Conservation (phyloP, 768 basidiomycete genomes). For the Asterophora lycoperdoides region DNA sequence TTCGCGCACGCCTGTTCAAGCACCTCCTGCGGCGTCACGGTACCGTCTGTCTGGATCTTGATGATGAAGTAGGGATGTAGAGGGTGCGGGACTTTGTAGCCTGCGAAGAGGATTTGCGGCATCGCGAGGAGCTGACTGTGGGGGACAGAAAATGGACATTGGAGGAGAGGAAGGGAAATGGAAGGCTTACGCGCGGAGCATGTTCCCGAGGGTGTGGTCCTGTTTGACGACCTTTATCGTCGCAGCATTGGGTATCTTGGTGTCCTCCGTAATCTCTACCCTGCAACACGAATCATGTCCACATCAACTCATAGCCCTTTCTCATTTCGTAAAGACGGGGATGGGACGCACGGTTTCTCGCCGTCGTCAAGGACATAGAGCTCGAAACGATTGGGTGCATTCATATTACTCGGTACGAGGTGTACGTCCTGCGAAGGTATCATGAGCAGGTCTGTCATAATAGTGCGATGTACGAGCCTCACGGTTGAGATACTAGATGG, state of each 20-base stretch:
- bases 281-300: conserved; percentile 35
- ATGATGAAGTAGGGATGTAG: conserved; percentile 91
- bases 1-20: conserved; percentile 82
- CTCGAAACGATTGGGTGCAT: conserved; percentile 91
- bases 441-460: background rate
- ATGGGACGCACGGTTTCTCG: conserved; percentile 79
- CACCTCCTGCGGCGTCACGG: conserved; percentile 73
- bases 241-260: conserved; percentile 96
- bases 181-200: conserved; percentile 88
- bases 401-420: conserved; percentile 50
- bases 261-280: conserved; percentile 89
- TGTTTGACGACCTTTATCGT: conserved; percentile 94
- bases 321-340: background rate
- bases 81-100: conserved; percentile 97
- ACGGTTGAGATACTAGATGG: too few species aligned
- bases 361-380: conserved; percentile 75
- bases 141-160: background rate
- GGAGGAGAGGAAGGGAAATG: conserved; percentile 8
- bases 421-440: background rate
- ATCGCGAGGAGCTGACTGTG: conserved; percentile 84
- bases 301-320: background rate
- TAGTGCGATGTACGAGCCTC: background rate
- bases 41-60: conserved; percentile 94
- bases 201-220: conserved; percentile 94
- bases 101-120: conserved; percentile 89